phyloP scores from a whole-genome alignment of 768 basidiomycete genomes.

The Neoboletus subvelutipes region DNA sequence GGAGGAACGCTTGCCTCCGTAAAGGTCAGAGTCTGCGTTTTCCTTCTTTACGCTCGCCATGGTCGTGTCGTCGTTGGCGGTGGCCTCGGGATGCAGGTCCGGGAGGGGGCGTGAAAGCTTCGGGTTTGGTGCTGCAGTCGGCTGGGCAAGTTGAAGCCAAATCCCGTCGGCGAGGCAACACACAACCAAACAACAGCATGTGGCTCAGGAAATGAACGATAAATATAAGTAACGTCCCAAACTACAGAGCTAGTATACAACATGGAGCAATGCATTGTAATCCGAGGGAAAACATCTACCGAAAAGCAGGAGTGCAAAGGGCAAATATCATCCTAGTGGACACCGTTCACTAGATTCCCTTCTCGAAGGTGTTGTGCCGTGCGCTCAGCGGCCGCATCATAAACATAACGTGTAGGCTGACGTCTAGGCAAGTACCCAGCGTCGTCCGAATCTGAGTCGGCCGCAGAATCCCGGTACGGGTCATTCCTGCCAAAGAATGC shows the following conservation, averaged over 20 bases:
- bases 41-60: constrained; percentile 30
- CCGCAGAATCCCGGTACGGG: constrained; percentile 30
- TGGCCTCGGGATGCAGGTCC: background rate
- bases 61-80: background rate
- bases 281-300: constrained; percentile 16
- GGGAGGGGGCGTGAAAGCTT: background rate
- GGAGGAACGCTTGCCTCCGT: constrained; percentile 42
- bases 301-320: background rate
- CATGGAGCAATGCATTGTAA: constrained; percentile 17
- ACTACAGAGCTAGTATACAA: constrained; percentile 29
- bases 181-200: constrained; percentile 29
- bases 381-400: constrained; percentile 89
- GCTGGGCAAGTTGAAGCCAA: constrained; percentile 8
- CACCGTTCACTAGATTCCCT: constrained; percentile 43
- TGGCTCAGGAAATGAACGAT: constrained; percentile 11
- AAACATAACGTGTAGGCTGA: constrained; percentile 71
- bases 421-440: constrained; percentile 35
- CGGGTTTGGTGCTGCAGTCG: constrained; percentile 1
- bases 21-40: constrained; percentile 41
- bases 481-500: constrained; percentile 47
- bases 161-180: constrained; percentile 5
- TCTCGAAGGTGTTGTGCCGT: constrained; percentile 58
- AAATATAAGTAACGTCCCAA: constrained; percentile 24
- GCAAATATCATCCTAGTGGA: constrained; percentile 36
- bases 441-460: constrained; percentile 56